Percentiles rank a stretch among this genome's conserved stretches.
phyloP scores from a whole-genome alignment of 2,329 filamentous ascomycete species.

The Ophiocordyceps sinensis region DNA sequence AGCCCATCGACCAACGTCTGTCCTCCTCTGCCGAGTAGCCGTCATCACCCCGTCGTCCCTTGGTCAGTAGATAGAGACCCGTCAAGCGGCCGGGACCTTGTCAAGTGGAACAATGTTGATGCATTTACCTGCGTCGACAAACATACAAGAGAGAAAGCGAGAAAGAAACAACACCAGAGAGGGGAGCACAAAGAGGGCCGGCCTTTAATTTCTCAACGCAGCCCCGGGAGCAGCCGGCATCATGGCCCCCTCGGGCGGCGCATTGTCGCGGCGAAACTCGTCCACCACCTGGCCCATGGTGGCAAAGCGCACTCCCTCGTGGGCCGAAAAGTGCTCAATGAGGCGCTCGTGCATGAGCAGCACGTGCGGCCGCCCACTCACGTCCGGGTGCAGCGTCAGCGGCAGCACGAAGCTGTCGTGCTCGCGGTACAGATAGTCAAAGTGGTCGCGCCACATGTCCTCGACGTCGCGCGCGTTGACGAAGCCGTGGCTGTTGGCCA shows the following conservation, averaged over 20 bases:
- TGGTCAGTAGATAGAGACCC: too few species aligned
- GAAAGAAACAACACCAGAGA: neutral
- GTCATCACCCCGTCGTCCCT: too few species aligned
- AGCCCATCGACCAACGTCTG: too few species aligned
- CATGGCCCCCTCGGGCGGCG: constrained; percentile 39
- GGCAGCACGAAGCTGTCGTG: constrained; percentile 67
- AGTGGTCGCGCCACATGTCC: constrained; percentile 51
- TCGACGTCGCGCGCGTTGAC: constrained; percentile 44
- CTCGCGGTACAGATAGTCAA: constrained; percentile 62
- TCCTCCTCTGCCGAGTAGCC: too few species aligned
- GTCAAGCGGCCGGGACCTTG: too few species aligned
- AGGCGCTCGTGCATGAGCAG: constrained; percentile 53
- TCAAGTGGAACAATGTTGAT: too few species aligned
- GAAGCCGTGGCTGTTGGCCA: constrained; percentile 50
- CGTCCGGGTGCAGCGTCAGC: constrained; percentile 64
- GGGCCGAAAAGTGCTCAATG: constrained; percentile 54
- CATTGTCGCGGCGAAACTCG: constrained; percentile 55
- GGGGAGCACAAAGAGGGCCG: too few species aligned
- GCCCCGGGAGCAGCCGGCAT: constrained; percentile 28
- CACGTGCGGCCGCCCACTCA: constrained; percentile 56
- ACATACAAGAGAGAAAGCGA: neutral
- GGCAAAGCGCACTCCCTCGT: constrained; percentile 48
- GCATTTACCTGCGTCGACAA: neutral
- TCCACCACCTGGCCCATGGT: constrained; percentile 60
- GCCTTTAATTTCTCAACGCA: neutral